Conservation (phyloP, 2,329 filamentous ascomycete genomes). For the Botrytis porri region DNA sequence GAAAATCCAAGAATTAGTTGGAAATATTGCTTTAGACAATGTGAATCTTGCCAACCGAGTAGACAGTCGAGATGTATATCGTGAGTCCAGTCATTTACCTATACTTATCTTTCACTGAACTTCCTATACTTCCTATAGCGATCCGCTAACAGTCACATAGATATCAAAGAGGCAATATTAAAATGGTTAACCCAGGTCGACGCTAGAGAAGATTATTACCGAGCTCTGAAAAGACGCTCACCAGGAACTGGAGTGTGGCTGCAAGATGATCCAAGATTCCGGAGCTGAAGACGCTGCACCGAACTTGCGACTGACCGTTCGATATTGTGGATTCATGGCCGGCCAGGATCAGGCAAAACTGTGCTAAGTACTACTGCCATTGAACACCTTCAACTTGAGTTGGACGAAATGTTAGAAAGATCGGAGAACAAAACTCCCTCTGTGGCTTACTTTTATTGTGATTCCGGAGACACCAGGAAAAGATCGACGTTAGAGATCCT, state of each 20-base stretch:
- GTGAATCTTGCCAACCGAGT: background rate
- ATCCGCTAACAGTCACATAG: background rate
- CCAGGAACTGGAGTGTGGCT: constrained; percentile 12
- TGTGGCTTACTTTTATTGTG: constrained; percentile 15
- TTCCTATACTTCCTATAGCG: too few species aligned
- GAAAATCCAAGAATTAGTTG: constrained; percentile 9
- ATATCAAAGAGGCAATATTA: background rate
- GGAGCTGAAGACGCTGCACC: background rate
- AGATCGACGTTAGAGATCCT: constrained; percentile 8
- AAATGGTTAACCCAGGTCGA: constrained; percentile 17
- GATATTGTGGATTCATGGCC: constrained; percentile 12
- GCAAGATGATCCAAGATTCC: background rate
- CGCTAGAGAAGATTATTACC: constrained; percentile 10
- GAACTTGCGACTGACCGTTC: background rate
- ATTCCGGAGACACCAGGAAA: constrained; percentile 4
- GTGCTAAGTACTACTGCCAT: constrained; percentile 10
- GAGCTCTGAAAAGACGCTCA: background rate
- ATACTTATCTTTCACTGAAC: too few species aligned
- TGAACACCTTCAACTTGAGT: background rate
- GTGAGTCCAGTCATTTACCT: background rate
- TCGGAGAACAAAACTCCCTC: background rate
- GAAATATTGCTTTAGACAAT: constrained; percentile 6
- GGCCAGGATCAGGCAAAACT: constrained; percentile 11
- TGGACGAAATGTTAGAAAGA: background rate
- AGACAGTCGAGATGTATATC: background rate